Evolutionary conservation across 73 alveolate genomes (phyloP).

Genomic region (Tetrahymena borealis): DNA sequence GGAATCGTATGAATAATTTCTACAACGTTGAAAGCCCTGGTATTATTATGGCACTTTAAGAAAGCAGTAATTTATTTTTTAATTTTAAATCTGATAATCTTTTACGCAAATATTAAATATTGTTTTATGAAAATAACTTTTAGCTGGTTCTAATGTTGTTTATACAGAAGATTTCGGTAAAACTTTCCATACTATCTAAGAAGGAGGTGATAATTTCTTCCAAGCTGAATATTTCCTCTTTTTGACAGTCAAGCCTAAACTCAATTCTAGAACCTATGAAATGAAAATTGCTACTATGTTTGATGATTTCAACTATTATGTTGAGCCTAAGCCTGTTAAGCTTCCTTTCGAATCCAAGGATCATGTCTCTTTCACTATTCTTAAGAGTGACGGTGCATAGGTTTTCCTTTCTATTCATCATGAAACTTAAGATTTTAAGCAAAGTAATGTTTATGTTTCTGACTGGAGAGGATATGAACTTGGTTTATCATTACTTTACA

Average conservation of each 20-base stretch:
- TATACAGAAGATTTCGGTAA: background rate
- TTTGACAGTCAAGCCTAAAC: background rate
- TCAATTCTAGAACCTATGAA: background rate
- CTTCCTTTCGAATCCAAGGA: background rate
- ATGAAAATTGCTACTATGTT: background rate
- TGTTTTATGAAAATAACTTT: background rate
- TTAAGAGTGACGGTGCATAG: background rate
- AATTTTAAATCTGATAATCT: background rate
- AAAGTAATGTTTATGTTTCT: slow-evolving; percentile 50
- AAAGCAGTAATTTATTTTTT: background rate
- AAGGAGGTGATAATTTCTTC: background rate
- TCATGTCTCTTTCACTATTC: background rate
- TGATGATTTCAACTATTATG: background rate
- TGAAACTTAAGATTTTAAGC: background rate
- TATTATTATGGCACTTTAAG: background rate
- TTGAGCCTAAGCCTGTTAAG: background rate
- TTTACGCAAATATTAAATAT: background rate
- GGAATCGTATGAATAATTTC: background rate
- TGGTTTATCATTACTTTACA: slow-evolving; percentile 41
- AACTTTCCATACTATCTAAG: background rate
- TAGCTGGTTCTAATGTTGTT: background rate
- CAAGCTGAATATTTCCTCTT: background rate
- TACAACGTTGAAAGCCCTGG: background rate
- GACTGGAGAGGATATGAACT: slow-evolving; percentile 58
- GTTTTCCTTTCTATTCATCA: background rate